Evolutionary conservation across 306 rosid species (phyloP), one percentile per base, ranked within the genome.

Genomic region (Luffa aegyptiaca): DNA sequence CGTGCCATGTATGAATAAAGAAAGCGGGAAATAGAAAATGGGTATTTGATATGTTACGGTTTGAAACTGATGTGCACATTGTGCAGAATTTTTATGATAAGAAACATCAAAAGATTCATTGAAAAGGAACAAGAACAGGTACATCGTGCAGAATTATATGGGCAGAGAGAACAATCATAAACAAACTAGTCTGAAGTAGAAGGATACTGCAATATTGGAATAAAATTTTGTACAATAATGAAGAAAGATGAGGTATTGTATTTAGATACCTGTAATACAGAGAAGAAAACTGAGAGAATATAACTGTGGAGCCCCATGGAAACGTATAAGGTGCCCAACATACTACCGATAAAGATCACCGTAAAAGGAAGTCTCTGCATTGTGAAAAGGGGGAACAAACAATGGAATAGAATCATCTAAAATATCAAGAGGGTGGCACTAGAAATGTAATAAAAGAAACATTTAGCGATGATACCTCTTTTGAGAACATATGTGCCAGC

Each of bases 291-390:
- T 31, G 97, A 94, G 80, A 94, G 94, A 80, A 94, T 44, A 83
- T 94, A 94, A 88, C 94, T 94, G 76, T 94, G 98, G 31, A 86
- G 93, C 81, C 90, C 94, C 98, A 94, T 94, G 33, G 98, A 94
- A 26, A 94, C 98, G 57, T 94, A 94, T 84, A 94, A 77, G 87
- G 97, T 94, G 73, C 93, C 98, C 61, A 84, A 65, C 98, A 94
- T 94, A 82, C 92, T 88, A 76, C 94, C 89, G 76, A 94, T 35
- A 83, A 94, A 94, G 81, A 93, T 94, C 82, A 86, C 51, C 13
- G 97, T 92, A 75, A 94, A 92, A 58, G 96, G 96, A 79, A 94
- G 94, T 86, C 98, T 90, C 98, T 94, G 98, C 77, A 83, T 76
- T 44, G 51, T 45, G 66, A 49, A 31, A 82, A 65, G n/a, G 35